Base-by-base conservation (phyloP, 2,329 filamentous ascomycete species). In the Rhynchosporium graminicola region DNA sequence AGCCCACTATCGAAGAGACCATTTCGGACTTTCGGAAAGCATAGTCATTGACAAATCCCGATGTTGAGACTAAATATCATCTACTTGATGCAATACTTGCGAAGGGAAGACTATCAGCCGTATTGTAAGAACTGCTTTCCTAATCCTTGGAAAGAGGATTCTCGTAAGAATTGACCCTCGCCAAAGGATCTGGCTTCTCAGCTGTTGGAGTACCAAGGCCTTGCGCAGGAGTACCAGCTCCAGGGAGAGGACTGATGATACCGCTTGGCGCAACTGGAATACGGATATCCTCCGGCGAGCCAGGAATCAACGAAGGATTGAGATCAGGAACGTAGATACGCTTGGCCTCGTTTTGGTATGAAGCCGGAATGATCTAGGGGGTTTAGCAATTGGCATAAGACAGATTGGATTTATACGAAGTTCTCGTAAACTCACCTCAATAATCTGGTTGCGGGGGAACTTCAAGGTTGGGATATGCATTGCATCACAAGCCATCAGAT, bases 401-500 rank as follows among this genome's bases (percentile, higher is more conserved):
- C 8, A 20, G 26, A n/a, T n/a, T 43, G 10, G 47, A 65, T 57
- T 31, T 36, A 33, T 29, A 55, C 38, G 31, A 50, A 36, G 26
- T 12, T 31, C 5, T 20, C 10, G 9, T 33, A 10, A 48, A 67
- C 77, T 70, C 74, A 86, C 86, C 81, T 99, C 95, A 69, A 99
- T 97, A 73, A 99, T 98, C 75, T 99, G 92, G 74, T 99, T 89
- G 48, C 95, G 90, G 3, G 95, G 95, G 72, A 99, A 99, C 68
- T 92, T 90, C 65, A 99, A 85, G 69, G 88, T 89, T 3, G 95
- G 95, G 66, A 99, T 99, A 73, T 96, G 92, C 76, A 89, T 90
- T 8, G 96, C 93, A 74, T 94, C 95, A 78, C 95, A 98, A 70
- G 96, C 95, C 95, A 99, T 99, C 45, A 99, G 82, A 76, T 99